phyloP scores from a whole-genome alignment of 371 early-diverging fungal species.

The Mucor plumbeus region DNA sequence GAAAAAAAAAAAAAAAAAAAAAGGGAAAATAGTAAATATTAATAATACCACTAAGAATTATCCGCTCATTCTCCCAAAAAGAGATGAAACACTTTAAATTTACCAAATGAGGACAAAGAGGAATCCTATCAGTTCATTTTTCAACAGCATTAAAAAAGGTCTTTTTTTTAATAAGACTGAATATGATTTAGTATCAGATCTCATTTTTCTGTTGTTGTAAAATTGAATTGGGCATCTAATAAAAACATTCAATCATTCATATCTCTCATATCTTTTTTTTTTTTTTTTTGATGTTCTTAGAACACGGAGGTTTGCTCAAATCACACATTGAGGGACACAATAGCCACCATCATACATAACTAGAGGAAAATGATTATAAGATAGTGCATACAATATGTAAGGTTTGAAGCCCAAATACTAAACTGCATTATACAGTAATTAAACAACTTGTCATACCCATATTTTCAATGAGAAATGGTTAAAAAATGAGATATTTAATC shows the following conservation, averaged over 20 bases:
- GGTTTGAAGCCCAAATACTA: constrained; percentile 13
- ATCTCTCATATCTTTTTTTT: no score
- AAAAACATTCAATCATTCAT: no score
- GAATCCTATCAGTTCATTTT: constrained; percentile 31
- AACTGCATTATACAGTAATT: constrained; percentile 4
- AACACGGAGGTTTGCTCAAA: neutral
- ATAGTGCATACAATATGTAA: constrained; percentile 4
- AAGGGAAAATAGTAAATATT: no score
- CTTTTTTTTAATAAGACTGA: constrained; percentile 9
- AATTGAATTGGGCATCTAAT: no score
- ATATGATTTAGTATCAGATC: neutral
- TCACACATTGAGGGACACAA: neutral
- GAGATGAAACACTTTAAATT: constrained; percentile 31
- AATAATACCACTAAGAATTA: no score
- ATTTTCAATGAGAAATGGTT: neutral
- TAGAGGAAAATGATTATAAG: neutral
- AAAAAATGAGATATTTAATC: constrained; percentile 2
- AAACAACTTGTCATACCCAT: constrained; percentile 1
- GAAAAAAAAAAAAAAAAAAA: no score
- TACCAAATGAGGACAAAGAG: constrained; percentile 18
- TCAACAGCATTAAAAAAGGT: constrained; percentile 18
- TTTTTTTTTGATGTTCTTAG: neutral
- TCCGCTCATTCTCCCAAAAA: no score
- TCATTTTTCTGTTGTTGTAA: neutral
- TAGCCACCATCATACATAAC: constrained; percentile 15